Evolutionary conservation across 371 early-diverging fungal species (phyloP).

Genomic region (Mucor indicus): DNA sequence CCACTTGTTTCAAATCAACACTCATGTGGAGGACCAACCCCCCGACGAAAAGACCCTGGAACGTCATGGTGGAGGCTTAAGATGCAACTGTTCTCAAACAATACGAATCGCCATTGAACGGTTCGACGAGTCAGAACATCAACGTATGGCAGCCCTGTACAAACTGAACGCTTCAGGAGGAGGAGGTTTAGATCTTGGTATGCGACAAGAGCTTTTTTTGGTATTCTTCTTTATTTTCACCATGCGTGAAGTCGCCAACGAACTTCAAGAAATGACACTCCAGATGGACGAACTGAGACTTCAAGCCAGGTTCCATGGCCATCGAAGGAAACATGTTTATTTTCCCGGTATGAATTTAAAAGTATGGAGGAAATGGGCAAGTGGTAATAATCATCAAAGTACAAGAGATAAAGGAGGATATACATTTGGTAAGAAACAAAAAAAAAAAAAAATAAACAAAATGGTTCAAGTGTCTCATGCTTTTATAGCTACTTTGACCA

Average conservation of each 20-base stretch:
- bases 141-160: conserved; percentile 41
- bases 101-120: conserved; percentile 32
- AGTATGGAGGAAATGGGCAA: conserved; percentile 57
- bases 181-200: conserved; percentile 48
- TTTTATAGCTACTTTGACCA: conserved; percentile 20
- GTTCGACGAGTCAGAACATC: conserved; percentile 43
- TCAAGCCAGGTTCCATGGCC: conserved; percentile 22
- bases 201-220: conserved; percentile 58
- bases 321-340: conserved; percentile 42
- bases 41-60: conserved; percentile 5
- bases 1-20: conserved; percentile 21
- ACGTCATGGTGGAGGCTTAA: conserved; percentile 11
- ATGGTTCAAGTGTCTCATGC: no score
- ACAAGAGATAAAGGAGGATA: conserved; percentile 42
- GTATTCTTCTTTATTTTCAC: conserved; percentile 66
- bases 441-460: no score
- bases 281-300: conserved; percentile 38
- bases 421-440: conserved; percentile 33
- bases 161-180: conserved; percentile 35
- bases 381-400: conserved; percentile 39
- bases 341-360: conserved; percentile 56
- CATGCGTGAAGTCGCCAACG: conserved; percentile 57
- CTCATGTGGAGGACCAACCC: background rate
- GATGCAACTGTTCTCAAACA: conserved; percentile 31
- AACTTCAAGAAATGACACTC: conserved; percentile 43